Evolutionary conservation across 306 rosid species (phyloP).

Genomic region (Medicago truncatula): DNA sequence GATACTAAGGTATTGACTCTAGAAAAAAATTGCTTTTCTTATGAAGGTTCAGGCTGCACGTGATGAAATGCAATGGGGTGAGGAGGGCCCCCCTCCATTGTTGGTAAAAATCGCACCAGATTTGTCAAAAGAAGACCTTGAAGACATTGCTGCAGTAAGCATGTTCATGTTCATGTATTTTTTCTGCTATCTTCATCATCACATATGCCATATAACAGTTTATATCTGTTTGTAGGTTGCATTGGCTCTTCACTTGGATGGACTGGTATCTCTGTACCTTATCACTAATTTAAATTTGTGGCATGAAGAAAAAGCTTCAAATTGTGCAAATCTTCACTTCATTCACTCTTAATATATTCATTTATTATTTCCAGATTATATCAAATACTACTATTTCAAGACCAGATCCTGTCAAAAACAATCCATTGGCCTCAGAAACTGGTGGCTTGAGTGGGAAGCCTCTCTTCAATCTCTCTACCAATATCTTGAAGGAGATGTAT

Average conservation of each 20-base stretch:
- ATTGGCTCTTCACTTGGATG: constrained; percentile 87
- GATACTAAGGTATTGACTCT: constrained; percentile 43
- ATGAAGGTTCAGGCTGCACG: constrained; percentile 94
- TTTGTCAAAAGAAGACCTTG: constrained; percentile 95
- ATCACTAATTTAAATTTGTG: constrained; percentile 28
- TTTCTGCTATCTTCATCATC: constrained; percentile 27
- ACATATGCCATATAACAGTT: constrained; percentile 41
- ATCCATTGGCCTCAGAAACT: constrained; percentile 73
- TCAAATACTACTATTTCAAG: constrained; percentile 96
- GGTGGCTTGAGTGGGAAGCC: constrained; percentile 99
- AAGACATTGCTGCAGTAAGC: constrained; percentile 97
- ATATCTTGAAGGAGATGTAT: constrained; percentile 83
- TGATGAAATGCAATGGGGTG: constrained; percentile 99
- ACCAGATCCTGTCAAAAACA: constrained; percentile 61
- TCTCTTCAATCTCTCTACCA: constrained; percentile 75
- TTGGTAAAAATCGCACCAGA: constrained; percentile 99
- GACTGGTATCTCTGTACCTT: constrained; percentile 69
- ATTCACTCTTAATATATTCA: constrained; percentile 29
- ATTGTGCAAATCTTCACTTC: constrained; percentile 25
- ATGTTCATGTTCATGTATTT: constrained; percentile 30
- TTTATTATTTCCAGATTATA: constrained; percentile 64
- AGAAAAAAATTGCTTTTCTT: constrained; percentile 37
- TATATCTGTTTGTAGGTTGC: constrained; percentile 73
- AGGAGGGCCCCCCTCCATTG: constrained; percentile 99
- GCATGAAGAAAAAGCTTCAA: constrained; percentile 6